These are phyloP conservation scores for Cynara cardunculus DNA, from an alignment of 129 eudicot species.

Conservation along the genomic window DNA sequence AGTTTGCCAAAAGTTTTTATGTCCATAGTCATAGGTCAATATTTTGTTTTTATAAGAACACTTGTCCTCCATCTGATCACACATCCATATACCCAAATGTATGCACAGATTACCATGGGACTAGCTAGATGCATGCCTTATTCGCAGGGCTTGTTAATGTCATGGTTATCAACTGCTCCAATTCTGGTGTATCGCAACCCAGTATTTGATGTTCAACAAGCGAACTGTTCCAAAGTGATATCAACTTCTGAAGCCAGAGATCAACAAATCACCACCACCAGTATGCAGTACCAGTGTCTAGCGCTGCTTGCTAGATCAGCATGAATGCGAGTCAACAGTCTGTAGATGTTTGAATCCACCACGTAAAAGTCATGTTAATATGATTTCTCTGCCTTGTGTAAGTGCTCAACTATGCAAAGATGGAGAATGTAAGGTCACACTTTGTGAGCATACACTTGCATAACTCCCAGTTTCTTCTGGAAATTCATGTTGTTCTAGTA, in stretches of 20 bases:
- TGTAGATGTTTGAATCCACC: neutral
- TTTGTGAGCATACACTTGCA: neutral
- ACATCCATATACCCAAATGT: neutral
- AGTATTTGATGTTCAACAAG: neutral
- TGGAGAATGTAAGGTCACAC: neutral
- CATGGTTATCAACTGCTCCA: neutral
- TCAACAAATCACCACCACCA: neutral
- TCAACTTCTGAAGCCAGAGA: neutral
- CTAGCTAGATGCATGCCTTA: neutral
- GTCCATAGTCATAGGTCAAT: neutral
- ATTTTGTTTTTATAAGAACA: neutral
- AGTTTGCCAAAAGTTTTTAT: neutral
- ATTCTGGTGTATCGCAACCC: neutral
- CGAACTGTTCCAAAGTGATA: neutral
- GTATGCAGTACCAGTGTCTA: neutral
- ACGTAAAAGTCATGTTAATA: neutral
- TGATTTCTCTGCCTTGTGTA: neutral
- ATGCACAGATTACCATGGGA: neutral
- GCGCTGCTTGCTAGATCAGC: neutral
- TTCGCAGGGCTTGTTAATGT: neutral
- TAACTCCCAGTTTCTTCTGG: neutral
- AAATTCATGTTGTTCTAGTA: neutral
- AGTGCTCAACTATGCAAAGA: neutral
- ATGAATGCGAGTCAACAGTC: neutral
- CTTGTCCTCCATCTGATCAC: conserved; percentile 4